Base-by-base conservation (phyloP, 805 yeast genomes). In the Teunomyces tritomae region DNA sequence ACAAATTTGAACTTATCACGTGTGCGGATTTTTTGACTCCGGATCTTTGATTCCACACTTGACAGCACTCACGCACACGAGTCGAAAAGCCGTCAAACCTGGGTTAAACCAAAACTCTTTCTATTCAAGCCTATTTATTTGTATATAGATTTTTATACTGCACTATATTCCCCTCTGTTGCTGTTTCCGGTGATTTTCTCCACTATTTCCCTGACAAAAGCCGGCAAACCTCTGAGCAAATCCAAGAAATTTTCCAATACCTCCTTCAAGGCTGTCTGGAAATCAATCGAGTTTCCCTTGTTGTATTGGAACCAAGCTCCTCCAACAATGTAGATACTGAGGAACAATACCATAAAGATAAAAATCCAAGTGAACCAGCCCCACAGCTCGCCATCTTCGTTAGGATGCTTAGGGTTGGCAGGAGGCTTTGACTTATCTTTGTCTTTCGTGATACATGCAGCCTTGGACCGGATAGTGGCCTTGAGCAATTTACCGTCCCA, bases 101-200 rank as follows among this genome's bases (percentile, higher is more conserved):
- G 24, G 24, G 24, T 20, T 20, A 20, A 20, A 20, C 24, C 24
- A 20, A 17, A 17, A 20, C 24, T 20, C 24, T 20, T 4, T 20
- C 24, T 20, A 20, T 20, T 30, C n/a, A 8, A 11, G 29, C 32
- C n/a, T 33, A 17, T 42, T 11, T 33, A 9, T 36, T 8, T 69
- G 27, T 34, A 11, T 28, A 20, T 36, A 10, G 11, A 10, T 39
- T 5, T 5, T 69, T 73, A 91, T 8, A 94, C 96, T 30, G 97
- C 98, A 61, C 96, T 84, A 65, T 94, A 92, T 14, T 96, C 98
- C 26, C 96, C 96, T 63, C 96, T 79, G 57, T 74, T 73, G 40
- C 78, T 70, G 46, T 76, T 68, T 17, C 82, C 78, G 5, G 91
- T 85, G 29, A 91, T 64, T 57, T 79, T 89, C 44, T 79, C 79